These are phyloP conservation scores for Moesziomyces sp. DNA, from an alignment of 1,284 basidiomycete species.

Conservation along the genomic window DNA sequence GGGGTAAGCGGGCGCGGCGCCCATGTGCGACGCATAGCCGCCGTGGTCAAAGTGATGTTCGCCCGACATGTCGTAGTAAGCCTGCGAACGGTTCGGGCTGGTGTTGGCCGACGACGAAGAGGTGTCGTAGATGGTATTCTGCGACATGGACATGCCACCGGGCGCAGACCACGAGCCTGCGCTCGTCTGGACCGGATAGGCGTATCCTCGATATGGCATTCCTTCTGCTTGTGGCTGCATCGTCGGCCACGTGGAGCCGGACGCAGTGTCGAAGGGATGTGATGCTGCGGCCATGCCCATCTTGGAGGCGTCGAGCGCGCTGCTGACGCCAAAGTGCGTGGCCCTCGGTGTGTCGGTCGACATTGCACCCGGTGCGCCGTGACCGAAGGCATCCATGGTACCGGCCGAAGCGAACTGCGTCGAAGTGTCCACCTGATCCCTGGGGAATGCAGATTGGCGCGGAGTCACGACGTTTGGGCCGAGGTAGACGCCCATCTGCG, in stretches of 20 bases:
- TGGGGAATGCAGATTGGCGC: constrained; percentile 25
- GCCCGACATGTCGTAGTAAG: constrained; percentile 38
- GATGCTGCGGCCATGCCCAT: constrained; percentile 10
- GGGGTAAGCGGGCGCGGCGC: constrained; percentile 14
- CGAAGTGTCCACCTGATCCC: constrained; percentile 23
- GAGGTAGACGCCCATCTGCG: constrained; percentile 13
- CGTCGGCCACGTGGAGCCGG: constrained; percentile 11
- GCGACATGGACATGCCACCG: constrained; percentile 30
- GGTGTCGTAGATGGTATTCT: constrained; percentile 41
- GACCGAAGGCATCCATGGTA: constrained; percentile 17
- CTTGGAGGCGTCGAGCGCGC: constrained; percentile 15
- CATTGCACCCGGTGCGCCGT: constrained; percentile 8
- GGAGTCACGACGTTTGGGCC: constrained; percentile 34
- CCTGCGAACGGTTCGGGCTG: constrained; percentile 36
- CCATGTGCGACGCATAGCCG: constrained; percentile 24
- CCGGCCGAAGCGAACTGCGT: constrained; percentile 9
- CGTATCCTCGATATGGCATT: constrained; percentile 20
- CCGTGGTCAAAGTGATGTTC: constrained; percentile 25
- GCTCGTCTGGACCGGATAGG: constrained; percentile 21
- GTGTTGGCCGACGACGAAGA: constrained; percentile 38
- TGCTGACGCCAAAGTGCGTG: constrained; percentile 21
- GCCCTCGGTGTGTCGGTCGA: constrained; percentile 27
- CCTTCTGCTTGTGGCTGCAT: constrained; percentile 24
- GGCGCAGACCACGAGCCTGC: constrained; percentile 18
- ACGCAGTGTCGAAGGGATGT: constrained; percentile 16